Conservation (phyloP, 2,329 filamentous ascomycete genomes). For the Arthrinium puccinioides region DNA sequence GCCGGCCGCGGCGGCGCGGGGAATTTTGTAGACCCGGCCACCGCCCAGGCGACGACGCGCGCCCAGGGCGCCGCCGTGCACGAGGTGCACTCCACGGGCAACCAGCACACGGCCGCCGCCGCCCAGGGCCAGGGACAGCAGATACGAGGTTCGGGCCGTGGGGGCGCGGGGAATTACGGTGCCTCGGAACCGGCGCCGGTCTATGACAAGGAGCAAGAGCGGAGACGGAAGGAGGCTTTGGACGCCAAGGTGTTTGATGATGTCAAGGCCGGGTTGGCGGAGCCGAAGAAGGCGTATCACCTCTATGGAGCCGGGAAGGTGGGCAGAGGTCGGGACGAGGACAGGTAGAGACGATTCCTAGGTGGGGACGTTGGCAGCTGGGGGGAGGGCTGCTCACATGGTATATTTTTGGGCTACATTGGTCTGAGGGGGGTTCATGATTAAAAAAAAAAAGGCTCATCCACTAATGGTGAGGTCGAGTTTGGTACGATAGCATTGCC, state of each 20-base stretch:
- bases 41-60: slow-evolving; percentile 9
- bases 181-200: slow-evolving; percentile 1
- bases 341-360: too few relatives aligned
- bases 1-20: slow-evolving; percentile 55
- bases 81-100: background rate
- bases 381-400: too few relatives aligned
- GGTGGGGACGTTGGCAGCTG: too few relatives aligned
- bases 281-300: slow-evolving; percentile 15
- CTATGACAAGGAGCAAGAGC: slow-evolving; percentile 17
- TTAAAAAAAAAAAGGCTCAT: too few relatives aligned
- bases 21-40: slow-evolving; percentile 42
- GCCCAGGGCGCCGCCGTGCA: background rate
- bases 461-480: too few relatives aligned
- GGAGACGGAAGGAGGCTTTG: slow-evolving; percentile 16
- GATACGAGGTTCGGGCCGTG: slow-evolving; percentile 14
- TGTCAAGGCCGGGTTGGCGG: slow-evolving; percentile 18
- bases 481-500: too few relatives aligned
- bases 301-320: background rate
- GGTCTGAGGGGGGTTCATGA: too few relatives aligned
- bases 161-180: slow-evolving; percentile 51
- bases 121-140: slow-evolving; percentile 3
- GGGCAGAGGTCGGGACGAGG: background rate
- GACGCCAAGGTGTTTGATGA: slow-evolving; percentile 19
- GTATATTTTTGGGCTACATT: too few relatives aligned
- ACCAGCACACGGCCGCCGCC: background rate